Percentiles rank a stretch among this genome's conserved stretches.
Evolutionary conservation across 345 rosid species (phyloP).

Genomic region (Eucalyptus albens): DNA sequence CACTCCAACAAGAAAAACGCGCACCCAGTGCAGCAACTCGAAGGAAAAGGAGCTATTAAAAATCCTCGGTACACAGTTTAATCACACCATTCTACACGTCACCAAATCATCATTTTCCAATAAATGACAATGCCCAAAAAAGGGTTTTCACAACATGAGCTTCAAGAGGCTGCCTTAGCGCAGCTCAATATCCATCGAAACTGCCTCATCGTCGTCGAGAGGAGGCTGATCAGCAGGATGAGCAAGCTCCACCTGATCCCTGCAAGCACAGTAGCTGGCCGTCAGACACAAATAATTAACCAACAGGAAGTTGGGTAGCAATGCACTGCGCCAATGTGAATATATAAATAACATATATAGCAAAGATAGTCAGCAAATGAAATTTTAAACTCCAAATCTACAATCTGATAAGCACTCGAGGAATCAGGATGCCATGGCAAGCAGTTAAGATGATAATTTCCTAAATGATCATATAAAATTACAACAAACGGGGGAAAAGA

Average conservation of each 20-base stretch:
- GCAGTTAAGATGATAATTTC: background rate
- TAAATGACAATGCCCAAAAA: background rate
- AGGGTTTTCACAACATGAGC: background rate
- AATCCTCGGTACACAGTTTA: background rate
- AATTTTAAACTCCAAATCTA: background rate
- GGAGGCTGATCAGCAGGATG: slow-evolving; percentile 77
- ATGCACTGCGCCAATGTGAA: background rate
- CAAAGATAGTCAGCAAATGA: background rate
- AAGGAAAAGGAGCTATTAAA: background rate
- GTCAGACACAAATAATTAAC: background rate
- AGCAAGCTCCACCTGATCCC: slow-evolving; percentile 76
- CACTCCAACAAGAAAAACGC: background rate
- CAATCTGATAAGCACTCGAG: background rate
- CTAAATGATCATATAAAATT: background rate
- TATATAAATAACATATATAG: background rate
- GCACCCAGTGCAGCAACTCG: background rate
- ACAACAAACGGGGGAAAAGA: background rate
- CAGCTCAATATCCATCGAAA: slow-evolving; percentile 22
- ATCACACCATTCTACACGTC: background rate
- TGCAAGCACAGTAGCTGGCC: background rate
- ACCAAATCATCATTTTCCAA: background rate
- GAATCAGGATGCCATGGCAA: background rate
- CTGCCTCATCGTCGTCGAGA: slow-evolving; percentile 54
- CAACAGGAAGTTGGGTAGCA: background rate
- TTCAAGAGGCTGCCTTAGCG: background rate